These are phyloP conservation scores for Westerdykella ornata DNA, from an alignment of 2,329 filamentous ascomycete species.

Conservation along the genomic window DNA sequence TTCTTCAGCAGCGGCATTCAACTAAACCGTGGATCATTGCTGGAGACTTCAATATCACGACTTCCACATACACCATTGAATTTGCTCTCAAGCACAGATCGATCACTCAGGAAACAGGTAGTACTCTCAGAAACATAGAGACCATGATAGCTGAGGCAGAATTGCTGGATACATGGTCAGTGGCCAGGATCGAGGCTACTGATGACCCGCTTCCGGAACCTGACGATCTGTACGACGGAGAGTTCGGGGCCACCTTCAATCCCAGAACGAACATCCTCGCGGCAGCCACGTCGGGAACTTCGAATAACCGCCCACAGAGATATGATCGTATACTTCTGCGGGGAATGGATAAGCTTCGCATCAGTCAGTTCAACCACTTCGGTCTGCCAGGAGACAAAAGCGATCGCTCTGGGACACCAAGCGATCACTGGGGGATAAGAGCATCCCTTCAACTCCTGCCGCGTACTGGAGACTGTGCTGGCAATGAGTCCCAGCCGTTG, in stretches of 20 bases:
- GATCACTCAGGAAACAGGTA: slow-evolving; percentile 47
- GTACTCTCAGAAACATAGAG: slow-evolving; percentile 45
- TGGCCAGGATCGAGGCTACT: slow-evolving; percentile 41
- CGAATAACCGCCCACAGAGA: slow-evolving; percentile 55
- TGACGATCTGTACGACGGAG: slow-evolving; percentile 48
- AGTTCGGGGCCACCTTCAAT: slow-evolving; percentile 60
- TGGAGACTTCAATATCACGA: slow-evolving; percentile 60
- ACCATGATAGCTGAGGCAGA: slow-evolving; percentile 39
- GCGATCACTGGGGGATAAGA: slow-evolving; percentile 52
- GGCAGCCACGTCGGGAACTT: slow-evolving; percentile 48
- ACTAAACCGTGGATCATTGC: slow-evolving; percentile 51
- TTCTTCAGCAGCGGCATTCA: slow-evolving; percentile 42
- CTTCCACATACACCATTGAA: slow-evolving; percentile 52
- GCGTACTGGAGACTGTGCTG: neutral
- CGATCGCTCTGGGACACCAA: slow-evolving; percentile 19
- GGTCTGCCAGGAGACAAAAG: slow-evolving; percentile 39
- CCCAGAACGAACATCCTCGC: slow-evolving; percentile 53
- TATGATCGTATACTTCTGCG: slow-evolving; percentile 59
- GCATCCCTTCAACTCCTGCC: slow-evolving; percentile 4
- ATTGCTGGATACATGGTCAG: slow-evolving; percentile 50
- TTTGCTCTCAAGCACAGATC: slow-evolving; percentile 47
- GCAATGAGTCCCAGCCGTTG: slow-evolving; percentile 3
- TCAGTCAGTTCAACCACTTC: slow-evolving; percentile 52
- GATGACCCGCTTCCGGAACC: slow-evolving; percentile 30
- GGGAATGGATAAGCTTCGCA: slow-evolving; percentile 35